Base-by-base conservation (phyloP, 768 basidiomycete genomes). In the Xerocomellus amylosporus region DNA sequence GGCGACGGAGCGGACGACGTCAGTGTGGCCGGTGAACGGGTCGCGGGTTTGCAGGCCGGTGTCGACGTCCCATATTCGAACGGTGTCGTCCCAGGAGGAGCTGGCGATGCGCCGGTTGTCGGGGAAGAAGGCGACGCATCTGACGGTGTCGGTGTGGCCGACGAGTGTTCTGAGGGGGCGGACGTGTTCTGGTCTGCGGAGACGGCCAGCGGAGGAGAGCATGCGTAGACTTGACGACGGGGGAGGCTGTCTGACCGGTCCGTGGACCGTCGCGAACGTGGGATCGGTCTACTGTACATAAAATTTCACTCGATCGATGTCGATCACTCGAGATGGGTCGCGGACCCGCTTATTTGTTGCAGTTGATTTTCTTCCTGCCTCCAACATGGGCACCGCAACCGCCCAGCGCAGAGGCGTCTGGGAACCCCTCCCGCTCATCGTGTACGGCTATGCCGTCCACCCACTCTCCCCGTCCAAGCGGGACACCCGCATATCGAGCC, bases 401-500 rank as follows among this genome's bases (percentile, higher is more conserved):
- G 34, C 59, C 8, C 69, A 69, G 19, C 75, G 73, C 15, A 72
- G 74, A 56, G 79, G 80, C 58, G 72, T 75, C 13, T 85, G 84
- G 84, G 82, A 85, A 46, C 84, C 85, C 20, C 77, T 87, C 20
- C 81, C 85, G 1, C 77, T 79, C 68, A 85, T 95, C 63, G 81
- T 92, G n/a, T 95, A 94, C 68, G 93, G 93, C 43, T 93, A 94
- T 74, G 92, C 90, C 26, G 82, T 90, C 52, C 88, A 95, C 61
- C 90, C 93, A 3, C 81, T 93, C 41, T 78, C 83, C 1, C 88
- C 87, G 2, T 84, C 84, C 42, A 85, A 87, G 58, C 79, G 88
- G 43, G 88, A 90, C 63, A 87, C 86, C 22, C 80, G 84, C 55
- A 60, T 88, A 74, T 79, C 77, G 5, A 73, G 40, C 58, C 73